phyloP scores from a whole-genome alignment of 768 basidiomycete genomes.

The Boletus patriciae region DNA sequence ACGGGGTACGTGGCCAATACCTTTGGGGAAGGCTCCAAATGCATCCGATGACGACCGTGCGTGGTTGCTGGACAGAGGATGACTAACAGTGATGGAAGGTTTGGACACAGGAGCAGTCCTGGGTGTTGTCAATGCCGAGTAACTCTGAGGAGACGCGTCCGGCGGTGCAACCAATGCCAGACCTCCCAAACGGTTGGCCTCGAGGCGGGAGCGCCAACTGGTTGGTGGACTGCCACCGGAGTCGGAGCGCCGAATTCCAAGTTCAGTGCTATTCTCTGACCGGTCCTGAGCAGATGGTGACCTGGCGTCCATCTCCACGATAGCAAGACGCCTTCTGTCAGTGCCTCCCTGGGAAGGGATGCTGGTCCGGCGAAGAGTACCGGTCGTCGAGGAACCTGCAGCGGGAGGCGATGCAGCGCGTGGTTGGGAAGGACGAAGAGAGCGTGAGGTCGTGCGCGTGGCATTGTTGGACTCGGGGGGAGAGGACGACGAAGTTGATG shows the following conservation, averaged over 20 bases:
- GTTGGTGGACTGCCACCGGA: constrained; percentile 31
- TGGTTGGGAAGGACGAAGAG: constrained; percentile 7
- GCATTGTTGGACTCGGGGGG: constrained; percentile 53
- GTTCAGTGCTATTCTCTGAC: constrained; percentile 21
- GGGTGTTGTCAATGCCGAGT: constrained; percentile 55
- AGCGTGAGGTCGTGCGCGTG: constrained; percentile 24
- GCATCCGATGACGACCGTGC: constrained; percentile 52
- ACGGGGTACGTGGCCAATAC: constrained; percentile 39
- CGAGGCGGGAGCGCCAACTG: constrained; percentile 38
- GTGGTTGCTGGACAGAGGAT: constrained; percentile 30
- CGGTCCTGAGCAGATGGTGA: constrained; percentile 26
- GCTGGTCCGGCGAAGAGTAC: constrained; percentile 46
- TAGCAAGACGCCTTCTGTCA: constrained; percentile 65
- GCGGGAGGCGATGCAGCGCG: constrained; percentile 29
- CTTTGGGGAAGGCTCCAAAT: constrained; percentile 28
- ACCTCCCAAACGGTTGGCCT: constrained; percentile 37
- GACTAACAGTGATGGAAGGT: constrained; percentile 17
- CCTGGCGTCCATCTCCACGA: constrained; percentile 57
- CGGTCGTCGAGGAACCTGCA: constrained; percentile 29
- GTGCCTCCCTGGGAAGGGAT: constrained; percentile 57
- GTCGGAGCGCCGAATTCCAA: constrained; percentile 19
- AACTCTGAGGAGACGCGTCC: constrained; percentile 56
- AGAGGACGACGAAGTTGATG: constrained; percentile 8
- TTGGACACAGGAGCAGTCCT: constrained; percentile 44
- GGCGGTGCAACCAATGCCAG: constrained; percentile 73